Evolutionary conservation across 2,329 filamentous ascomycete species (phyloP).

Genomic region (Aplosporella prunicola): DNA sequence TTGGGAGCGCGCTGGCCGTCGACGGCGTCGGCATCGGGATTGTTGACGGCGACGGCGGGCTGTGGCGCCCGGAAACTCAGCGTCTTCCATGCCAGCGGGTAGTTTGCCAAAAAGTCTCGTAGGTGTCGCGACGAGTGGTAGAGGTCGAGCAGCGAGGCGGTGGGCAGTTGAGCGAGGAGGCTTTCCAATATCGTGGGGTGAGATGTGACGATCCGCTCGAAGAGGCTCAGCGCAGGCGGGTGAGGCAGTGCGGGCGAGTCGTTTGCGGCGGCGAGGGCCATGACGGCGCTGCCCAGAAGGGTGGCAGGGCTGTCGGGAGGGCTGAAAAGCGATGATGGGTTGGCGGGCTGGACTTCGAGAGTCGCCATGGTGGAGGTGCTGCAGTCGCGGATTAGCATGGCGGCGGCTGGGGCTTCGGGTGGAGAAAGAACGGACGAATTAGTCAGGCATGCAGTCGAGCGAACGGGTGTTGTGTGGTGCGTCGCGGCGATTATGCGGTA

Average conservation of each 20-base stretch:
- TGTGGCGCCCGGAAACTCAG: conserved; percentile 48
- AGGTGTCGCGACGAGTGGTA: conserved; percentile 50
- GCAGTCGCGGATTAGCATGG: no score
- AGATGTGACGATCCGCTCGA: conserved; percentile 47
- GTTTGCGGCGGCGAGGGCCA: not conserved
- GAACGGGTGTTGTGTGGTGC: no score
- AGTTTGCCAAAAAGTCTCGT: conserved; percentile 44
- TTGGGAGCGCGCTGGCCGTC: conserved; percentile 42
- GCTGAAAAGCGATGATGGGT: conserved; percentile 6
- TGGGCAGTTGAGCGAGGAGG: conserved; percentile 48
- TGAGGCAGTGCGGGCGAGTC: not conserved
- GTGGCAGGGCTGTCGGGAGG: conserved; percentile 1
- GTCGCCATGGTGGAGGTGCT: conserved; percentile 3
- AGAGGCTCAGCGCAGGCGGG: conserved; percentile 22
- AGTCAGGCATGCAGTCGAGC: no score
- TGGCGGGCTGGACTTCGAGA: conserved; percentile 3
- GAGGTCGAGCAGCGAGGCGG: conserved; percentile 46
- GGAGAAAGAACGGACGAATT: no score
- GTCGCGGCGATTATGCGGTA: no score
- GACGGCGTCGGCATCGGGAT: conserved; percentile 30
- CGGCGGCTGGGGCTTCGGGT: no score
- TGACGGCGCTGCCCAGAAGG: not conserved
- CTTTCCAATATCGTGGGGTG: conserved; percentile 51
- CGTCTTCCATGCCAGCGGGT: conserved; percentile 52
- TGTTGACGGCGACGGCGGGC: conserved; percentile 24